Evolutionary conservation across 257 asterid genomes (phyloP), one percentile per base, ranked within the genome.

Genomic region (Gynochthodes officinalis): DNA sequence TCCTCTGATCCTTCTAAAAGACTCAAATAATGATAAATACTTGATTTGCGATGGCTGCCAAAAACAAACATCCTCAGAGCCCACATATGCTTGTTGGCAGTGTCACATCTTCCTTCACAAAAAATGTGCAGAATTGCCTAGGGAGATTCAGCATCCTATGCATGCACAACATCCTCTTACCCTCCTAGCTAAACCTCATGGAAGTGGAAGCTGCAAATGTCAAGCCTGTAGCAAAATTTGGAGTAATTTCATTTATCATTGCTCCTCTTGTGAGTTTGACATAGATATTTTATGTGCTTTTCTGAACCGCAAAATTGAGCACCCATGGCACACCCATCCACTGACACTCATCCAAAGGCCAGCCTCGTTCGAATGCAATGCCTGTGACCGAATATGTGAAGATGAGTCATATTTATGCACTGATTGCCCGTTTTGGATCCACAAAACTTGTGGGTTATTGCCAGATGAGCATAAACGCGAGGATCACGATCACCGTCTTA

Each of bases 301-400:
- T n/a, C 5, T 13, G 14, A 42, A 54, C 33, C 39, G 46, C 1
- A 44, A 14, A 2, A 11, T 42, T 7, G 27, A 0, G 23, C 30
- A 28, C 65, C 42, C 42, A 60, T 5, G 40, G 2, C 65, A 60
- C 65, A 19, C 30, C 13, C 78, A 67, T 44, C 33, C 43, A 0
- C 1, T 75, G 48, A 75, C 4, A 15, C 60, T 75, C 39, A 11
- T 55, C 0, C 69, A 28, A 10, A 75, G 44, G 37, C 12, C 32
- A 12, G 53, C 58, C 28, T n/a, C 10, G n/a, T 75, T 75, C 59
- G 4, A 25, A 23, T 75, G 78, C 28, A 72, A 67, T 67, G 69
- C 73, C 30, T 75, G 78, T 55, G 63, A 33, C 4, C 37, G 19
- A 18, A 49, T 30, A 57, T 49, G 55, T 7, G 12, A 7, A 16